Percentiles rank a stretch among this genome's conserved stretches.
Evolutionary conservation across 352 stramenopile species (phyloP).

Genomic region (Peronospora destructor): DNA sequence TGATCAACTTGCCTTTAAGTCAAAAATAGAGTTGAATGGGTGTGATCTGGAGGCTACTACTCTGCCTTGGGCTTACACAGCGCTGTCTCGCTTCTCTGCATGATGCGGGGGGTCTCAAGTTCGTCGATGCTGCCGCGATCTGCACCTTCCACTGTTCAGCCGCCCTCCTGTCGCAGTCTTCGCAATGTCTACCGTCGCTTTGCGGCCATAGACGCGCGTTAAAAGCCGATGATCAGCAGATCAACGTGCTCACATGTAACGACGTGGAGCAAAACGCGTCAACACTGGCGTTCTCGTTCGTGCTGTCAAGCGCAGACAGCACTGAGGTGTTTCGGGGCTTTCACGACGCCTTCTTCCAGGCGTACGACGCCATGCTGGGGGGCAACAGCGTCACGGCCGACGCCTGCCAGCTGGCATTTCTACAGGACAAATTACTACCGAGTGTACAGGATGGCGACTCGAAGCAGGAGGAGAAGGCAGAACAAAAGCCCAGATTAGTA

Average conservation of each 20-base stretch:
- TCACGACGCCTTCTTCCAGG: conserved; percentile 53
- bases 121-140: conserved; percentile 36
- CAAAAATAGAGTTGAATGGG: neutral
- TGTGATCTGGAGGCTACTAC: neutral
- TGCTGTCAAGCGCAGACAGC: conserved; percentile 32
- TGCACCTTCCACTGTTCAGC: conserved; percentile 54
- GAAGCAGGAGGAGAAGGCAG: conserved; percentile 17
- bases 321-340: conserved; percentile 46
- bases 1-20: neutral
- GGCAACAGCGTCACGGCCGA: conserved; percentile 49
- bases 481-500: conserved; percentile 44
- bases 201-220: conserved; percentile 13
- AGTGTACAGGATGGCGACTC: conserved; percentile 27
- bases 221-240: conserved; percentile 13
- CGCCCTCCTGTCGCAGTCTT: conserved; percentile 15
- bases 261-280: conserved; percentile 28
- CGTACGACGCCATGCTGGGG: conserved; percentile 57
- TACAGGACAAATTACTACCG: conserved; percentile 54
- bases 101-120: conserved; percentile 42
- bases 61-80: conserved; percentile 10
- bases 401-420: conserved; percentile 56
- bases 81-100: conserved; percentile 15
- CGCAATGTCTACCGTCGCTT: conserved; percentile 19
- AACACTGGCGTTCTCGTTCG: conserved; percentile 26
- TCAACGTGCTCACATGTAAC: conserved; percentile 38